Evolutionary conservation across 768 basidiomycete genomes (phyloP).

Genomic region (Hygrocybe punicea): DNA sequence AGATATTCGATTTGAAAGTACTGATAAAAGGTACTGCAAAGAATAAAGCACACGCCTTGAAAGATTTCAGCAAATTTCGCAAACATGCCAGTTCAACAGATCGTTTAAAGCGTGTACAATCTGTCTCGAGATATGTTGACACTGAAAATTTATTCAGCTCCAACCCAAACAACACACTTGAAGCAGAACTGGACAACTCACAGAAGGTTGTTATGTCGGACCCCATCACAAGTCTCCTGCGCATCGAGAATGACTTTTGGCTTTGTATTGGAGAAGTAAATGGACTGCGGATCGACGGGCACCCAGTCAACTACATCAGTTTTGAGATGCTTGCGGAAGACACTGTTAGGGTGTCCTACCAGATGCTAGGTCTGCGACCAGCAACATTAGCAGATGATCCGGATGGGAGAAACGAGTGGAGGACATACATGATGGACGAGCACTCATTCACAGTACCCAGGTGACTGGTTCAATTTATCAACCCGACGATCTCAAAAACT

Average conservation of each 20-base stretch:
- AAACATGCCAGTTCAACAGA: slow-evolving; percentile 1
- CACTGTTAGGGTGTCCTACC: slow-evolving; percentile 2
- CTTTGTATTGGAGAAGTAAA: slow-evolving; percentile 29
- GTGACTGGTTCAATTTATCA: slow-evolving; percentile 21
- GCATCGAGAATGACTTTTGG: slow-evolving; percentile 22
- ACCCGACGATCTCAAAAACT: slow-evolving; percentile 18
- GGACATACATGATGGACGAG: slow-evolving; percentile 11
- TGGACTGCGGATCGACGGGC: slow-evolving; percentile 8
- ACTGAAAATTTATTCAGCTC: background rate
- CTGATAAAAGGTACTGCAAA: background rate
- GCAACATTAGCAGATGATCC: slow-evolving; percentile 2
- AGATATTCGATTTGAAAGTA: slow-evolving; percentile 1
- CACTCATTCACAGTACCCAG: slow-evolving; percentile 12
- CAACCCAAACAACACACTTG: background rate
- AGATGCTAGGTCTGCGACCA: slow-evolving; percentile 2
- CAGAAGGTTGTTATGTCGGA: background rate
- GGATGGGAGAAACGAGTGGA: slow-evolving; percentile 24
- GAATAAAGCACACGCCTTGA: background rate
- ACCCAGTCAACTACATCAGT: slow-evolving; percentile 7
- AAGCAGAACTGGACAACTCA: background rate
- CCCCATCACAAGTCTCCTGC: slow-evolving; percentile 25
- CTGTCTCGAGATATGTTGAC: background rate
- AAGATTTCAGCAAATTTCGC: too few species aligned
- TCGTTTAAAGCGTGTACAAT: slow-evolving; percentile 7
- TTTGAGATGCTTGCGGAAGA: background rate